Base-by-base conservation (phyloP, 352 stramenopile genomes). In the Bremia lactucae region DNA sequence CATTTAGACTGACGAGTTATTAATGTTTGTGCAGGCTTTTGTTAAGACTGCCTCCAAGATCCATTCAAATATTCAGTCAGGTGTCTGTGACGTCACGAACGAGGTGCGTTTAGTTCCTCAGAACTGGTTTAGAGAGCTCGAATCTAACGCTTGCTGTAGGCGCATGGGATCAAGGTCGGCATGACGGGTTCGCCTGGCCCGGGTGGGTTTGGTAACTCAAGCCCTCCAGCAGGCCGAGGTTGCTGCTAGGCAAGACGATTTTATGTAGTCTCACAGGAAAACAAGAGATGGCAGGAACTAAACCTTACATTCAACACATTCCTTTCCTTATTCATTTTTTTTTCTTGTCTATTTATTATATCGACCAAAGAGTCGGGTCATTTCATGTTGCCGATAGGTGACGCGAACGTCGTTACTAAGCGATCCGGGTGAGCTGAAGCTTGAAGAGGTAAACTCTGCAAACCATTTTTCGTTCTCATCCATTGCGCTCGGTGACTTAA, bases 41-140 rank as follows among this genome's bases (percentile, higher is more conserved):
- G 91, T 97, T 26, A 95, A 96, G 62, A 97, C 90, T 15, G 91
- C 91, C 29, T 87, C 91, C 18, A 96, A 97, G 71, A 97, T 97
- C 56, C 96, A 97, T 63, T 74, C 86, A 25, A 97, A 97, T 62
- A 97, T 97, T 50, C 83, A 96, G 54, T 92, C 72, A 9, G 92
- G 92, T 31, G 73, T 97, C 5, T 97, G 92, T 44, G 92, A 97
- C 57, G 85, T 96, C 31, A 95, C 81, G 22, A 97, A 97, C 61
- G 90, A 97, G 76, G 87, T 87, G 40, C 9, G 52, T 21, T 22
- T 14, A 8, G 20, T n/a, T 6, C 14, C 39, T 14, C 6, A 7
- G 18, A 10, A 10, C 0, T 6, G 3, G 37, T 22, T 13, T 13
- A 6, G n/a, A 52, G 1, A 29, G 7, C 8, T 40, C 19, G 11